Base-by-base conservation (phyloP, 345 rosid species). In the Lepidium didymum region DNA sequence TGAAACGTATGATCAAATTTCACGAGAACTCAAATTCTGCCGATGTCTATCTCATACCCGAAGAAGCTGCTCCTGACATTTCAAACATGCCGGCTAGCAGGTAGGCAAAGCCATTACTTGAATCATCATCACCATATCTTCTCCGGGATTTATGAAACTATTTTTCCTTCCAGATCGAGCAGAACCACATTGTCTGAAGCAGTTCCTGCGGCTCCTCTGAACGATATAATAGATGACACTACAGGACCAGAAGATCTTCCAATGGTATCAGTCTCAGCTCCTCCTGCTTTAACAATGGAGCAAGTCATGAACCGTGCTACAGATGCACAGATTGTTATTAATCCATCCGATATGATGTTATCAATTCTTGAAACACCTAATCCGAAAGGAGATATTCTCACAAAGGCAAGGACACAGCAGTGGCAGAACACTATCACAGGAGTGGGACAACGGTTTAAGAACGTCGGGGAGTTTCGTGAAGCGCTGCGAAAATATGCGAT, bases 361-460 rank as follows among this genome's bases (percentile, higher is more conserved):
- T 11, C 71, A 9, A 50, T 82, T 50, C 68, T 83, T 64, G 75
- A 91, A 34, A 78, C 71, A 35, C 55, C 75, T 31, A 73, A 70
- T 75, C 73, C 85, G 11, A 68, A 56, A 68, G 78, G 59, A 27
- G 80, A 67, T 56, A 91, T 85, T 73, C 86, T 84, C 77, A 81
- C 84, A 69, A 84, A 78, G 47, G 88, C 87, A 64, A 84, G 82
- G 74, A 91, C 92, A 13, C 90, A 84, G 75, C 94, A 84, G 63
- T 93, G 98, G 97, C 97, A 93, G 81, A 81, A 84, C 81, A 83
- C 90, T 25, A 90, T 90, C 53, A 90, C 96, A 25, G 97, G 96
- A 13, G 96, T 90, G 31, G 97, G 96, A 47, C 98, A 93, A 75
- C 78, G 98, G 68, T 90, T 93, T 68, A 81, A 79, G 71, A 80